A percentile compares a stretch with the other conserved stretches of the same genome.
phyloP scores from a whole-genome alignment of 1,284 basidiomycete genomes.

The Fomitiporia mediterranea region DNA sequence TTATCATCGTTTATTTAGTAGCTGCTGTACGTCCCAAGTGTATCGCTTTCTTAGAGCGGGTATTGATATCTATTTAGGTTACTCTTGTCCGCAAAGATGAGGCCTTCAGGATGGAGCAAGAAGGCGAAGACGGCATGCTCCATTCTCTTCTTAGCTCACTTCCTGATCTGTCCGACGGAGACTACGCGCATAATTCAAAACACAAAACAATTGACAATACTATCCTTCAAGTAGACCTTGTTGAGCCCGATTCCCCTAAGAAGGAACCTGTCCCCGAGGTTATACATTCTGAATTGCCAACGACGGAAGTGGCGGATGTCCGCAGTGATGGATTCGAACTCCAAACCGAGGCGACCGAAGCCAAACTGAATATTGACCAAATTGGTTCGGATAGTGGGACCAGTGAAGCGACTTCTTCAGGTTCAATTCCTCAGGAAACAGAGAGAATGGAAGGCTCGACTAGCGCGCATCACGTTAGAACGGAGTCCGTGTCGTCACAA shows the following conservation, averaged over 20 bases:
- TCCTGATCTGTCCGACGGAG: slow-evolving; percentile 50
- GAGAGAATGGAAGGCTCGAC: neutral
- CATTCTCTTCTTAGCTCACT: slow-evolving; percentile 75
- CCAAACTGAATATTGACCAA: neutral
- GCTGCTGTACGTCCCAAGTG: slow-evolving; percentile 58
- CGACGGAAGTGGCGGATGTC: neutral
- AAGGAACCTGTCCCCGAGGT: slow-evolving; percentile 23
- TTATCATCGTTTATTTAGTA: slow-evolving; percentile 76
- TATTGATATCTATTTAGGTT: slow-evolving; percentile 38
- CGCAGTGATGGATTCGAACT: too few relatives aligned
- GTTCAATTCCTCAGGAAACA: neutral
- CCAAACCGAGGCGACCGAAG: neutral
- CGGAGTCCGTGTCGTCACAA: neutral
- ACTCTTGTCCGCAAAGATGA: slow-evolving; percentile 58
- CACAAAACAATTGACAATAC: slow-evolving; percentile 2
- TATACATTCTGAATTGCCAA: neutral
- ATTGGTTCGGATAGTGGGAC: neutral
- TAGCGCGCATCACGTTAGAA: neutral
- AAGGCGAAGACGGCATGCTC: slow-evolving; percentile 78
- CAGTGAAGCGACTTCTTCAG: neutral
- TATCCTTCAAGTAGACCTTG: neutral
- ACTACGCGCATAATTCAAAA: slow-evolving; percentile 13
- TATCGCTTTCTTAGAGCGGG: neutral
- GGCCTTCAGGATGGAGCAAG: slow-evolving; percentile 47
- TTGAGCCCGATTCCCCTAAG: slow-evolving; percentile 25